Evolutionary conservation across 2,329 filamentous ascomycete species (phyloP).

Genomic region (Clarireedia homoeocarpa): DNA sequence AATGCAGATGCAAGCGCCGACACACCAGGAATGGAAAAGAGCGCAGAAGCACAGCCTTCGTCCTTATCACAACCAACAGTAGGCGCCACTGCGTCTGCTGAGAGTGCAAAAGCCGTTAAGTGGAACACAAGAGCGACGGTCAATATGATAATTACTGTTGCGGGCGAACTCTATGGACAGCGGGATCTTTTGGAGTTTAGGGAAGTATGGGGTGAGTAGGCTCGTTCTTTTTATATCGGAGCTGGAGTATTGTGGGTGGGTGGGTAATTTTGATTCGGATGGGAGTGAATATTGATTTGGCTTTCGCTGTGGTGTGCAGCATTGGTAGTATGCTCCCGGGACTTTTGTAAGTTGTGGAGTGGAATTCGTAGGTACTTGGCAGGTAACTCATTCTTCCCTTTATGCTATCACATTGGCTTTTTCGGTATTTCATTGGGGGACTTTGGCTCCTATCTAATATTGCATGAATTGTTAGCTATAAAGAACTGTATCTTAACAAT

Average conservation of each 20-base stretch:
- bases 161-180: constrained; percentile 85
- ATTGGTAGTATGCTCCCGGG: too few relatives aligned
- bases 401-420: too few relatives aligned
- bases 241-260: background rate
- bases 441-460: too few relatives aligned
- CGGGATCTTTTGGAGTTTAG: constrained; percentile 73
- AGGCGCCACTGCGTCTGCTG: background rate
- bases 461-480: too few relatives aligned
- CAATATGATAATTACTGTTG: constrained; percentile 85
- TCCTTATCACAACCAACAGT: background rate
- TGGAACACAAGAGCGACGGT: constrained; percentile 55
- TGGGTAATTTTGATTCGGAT: background rate
- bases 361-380: too few relatives aligned
- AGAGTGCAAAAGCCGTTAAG: constrained; percentile 18
- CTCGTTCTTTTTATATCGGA: background rate
- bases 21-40: background rate
- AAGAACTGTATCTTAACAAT: too few relatives aligned
- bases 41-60: background rate
- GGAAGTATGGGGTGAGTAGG: constrained; percentile 38
- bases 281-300: too few relatives aligned
- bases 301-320: too few relatives aligned
- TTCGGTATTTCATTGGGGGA: too few relatives aligned
- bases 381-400: too few relatives aligned
- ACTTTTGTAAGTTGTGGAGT: too few relatives aligned
- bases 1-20: background rate